phyloP scores from a whole-genome alignment of 257 asterid species.

The Vinca minor region DNA sequence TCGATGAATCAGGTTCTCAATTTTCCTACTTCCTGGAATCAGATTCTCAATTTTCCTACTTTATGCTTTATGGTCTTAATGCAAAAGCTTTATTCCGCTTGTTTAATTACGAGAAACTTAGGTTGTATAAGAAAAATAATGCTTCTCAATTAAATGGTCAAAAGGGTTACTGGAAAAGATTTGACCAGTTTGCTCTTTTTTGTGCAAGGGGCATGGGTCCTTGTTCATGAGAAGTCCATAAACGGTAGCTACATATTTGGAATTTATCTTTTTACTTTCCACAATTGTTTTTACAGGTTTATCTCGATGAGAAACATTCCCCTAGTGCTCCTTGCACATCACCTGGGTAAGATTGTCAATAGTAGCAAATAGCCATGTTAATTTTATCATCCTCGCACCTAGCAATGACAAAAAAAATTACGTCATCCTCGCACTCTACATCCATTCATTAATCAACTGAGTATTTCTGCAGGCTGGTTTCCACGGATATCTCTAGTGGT shows the following conservation, averaged over 20 bases:
- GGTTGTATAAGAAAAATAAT: not conserved
- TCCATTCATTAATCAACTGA: not conserved
- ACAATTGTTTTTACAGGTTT: slow-evolving; percentile 8
- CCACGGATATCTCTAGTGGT: slow-evolving; percentile 19
- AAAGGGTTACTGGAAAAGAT: not conserved
- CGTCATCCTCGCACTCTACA: too few relatives aligned
- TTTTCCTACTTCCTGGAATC: too few relatives aligned
- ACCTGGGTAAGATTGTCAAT: slow-evolving; percentile 12
- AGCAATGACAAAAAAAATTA: too few relatives aligned
- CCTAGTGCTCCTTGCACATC: not conserved
- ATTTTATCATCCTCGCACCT: not conserved
- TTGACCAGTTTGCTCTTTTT: too few relatives aligned
- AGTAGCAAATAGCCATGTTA: not conserved
- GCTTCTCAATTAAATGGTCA: too few relatives aligned
- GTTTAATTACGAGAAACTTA: not conserved
- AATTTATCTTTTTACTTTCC: not conserved
- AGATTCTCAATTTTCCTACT: too few relatives aligned
- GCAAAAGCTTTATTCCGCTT: not conserved
- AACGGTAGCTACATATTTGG: too few relatives aligned
- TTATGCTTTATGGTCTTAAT: not conserved
- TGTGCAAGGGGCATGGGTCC: too few relatives aligned
- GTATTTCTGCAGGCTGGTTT: slow-evolving; percentile 14
- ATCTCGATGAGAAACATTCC: not conserved
- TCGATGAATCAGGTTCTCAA: slow-evolving; percentile 7
- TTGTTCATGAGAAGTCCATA: not conserved